phyloP scores from a whole-genome alignment of 1,139 yeast species.

The Blastobotrys persicus region DNA sequence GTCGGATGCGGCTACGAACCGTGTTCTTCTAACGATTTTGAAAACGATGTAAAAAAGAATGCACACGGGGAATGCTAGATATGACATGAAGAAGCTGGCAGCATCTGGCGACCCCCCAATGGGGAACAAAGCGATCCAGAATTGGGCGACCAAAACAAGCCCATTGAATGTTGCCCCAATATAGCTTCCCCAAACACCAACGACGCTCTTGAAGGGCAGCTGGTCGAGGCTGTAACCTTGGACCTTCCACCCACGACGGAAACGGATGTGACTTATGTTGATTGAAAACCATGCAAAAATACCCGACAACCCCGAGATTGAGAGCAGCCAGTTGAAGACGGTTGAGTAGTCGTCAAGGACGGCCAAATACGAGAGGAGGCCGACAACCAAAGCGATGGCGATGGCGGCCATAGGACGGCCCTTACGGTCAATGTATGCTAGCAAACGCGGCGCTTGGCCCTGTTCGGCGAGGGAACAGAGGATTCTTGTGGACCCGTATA shows the following conservation, averaged over 20 bases:
- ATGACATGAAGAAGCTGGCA: slow-evolving; percentile 48
- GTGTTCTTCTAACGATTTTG: slow-evolving; percentile 48
- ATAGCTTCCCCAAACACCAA: slow-evolving; percentile 68
- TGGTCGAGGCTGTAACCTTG: slow-evolving; percentile 58
- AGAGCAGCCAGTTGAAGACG: slow-evolving; percentile 80
- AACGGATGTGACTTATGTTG: slow-evolving; percentile 71
- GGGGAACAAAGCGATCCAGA: slow-evolving; percentile 77
- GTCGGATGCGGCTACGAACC: slow-evolving; percentile 37
- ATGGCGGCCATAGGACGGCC: slow-evolving; percentile 77
- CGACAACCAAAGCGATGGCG: slow-evolving; percentile 55
- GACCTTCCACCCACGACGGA: slow-evolving; percentile 65
- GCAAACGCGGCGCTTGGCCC: slow-evolving; percentile 72
- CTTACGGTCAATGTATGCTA: slow-evolving; percentile 67
- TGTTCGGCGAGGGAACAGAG: slow-evolving; percentile 80
- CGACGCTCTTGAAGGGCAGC: slow-evolving; percentile 63
- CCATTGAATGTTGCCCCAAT: slow-evolving; percentile 60
- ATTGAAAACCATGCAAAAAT: slow-evolving; percentile 84
- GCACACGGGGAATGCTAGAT: slow-evolving; percentile 55
- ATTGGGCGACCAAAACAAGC: slow-evolving; percentile 72
- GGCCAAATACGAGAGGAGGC: slow-evolving; percentile 62
- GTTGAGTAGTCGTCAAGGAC: slow-evolving; percentile 66
- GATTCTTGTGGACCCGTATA: slow-evolving; percentile 78
- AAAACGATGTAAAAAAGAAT: slow-evolving; percentile 49
- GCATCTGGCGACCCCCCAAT: slow-evolving; percentile 42
- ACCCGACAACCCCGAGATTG: slow-evolving; percentile 80